Percentiles rank a stretch among this genome's conserved stretches.
phyloP scores from a whole-genome alignment of 2,329 filamentous ascomycete genomes.

The Pestalotiopsis sp. region DNA sequence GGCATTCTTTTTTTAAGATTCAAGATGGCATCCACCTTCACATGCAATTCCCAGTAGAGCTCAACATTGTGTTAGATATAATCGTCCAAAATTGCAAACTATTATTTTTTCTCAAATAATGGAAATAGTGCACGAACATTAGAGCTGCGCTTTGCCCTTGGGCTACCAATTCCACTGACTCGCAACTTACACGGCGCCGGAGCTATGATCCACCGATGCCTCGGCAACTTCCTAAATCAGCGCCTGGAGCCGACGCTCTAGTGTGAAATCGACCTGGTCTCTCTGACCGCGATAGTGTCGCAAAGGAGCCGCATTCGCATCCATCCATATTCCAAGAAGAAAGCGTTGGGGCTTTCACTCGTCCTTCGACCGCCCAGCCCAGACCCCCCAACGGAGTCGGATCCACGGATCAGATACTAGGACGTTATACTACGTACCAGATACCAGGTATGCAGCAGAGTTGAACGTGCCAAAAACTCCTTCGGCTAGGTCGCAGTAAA shows the following conservation, averaged over 20 bases:
- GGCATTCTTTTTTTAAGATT: not conserved
- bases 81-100: not conserved
- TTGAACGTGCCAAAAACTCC: not conserved
- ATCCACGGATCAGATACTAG: not conserved
- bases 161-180: not conserved
- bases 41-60: not conserved
- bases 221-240: conserved; percentile 13
- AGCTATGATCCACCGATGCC: conserved; percentile 14
- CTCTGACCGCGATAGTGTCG: conserved; percentile 2
- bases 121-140: not conserved
- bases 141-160: not conserved
- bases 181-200: conserved; percentile 9
- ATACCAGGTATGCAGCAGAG: not conserved
- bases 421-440: not conserved
- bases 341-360: conserved; percentile 6
- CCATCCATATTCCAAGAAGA: not conserved
- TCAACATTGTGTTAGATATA: not conserved
- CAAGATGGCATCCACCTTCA: not conserved
- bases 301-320: not conserved
- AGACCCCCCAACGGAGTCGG: not conserved
- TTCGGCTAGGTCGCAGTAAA: conserved; percentile 1
- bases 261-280: not conserved
- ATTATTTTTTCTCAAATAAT: not conserved
- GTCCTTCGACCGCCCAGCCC: not conserved
- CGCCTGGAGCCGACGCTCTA: not conserved